Base-by-base conservation (phyloP, 176 grass and related monocot genomes). In the Sorghum bicolor region DNA sequence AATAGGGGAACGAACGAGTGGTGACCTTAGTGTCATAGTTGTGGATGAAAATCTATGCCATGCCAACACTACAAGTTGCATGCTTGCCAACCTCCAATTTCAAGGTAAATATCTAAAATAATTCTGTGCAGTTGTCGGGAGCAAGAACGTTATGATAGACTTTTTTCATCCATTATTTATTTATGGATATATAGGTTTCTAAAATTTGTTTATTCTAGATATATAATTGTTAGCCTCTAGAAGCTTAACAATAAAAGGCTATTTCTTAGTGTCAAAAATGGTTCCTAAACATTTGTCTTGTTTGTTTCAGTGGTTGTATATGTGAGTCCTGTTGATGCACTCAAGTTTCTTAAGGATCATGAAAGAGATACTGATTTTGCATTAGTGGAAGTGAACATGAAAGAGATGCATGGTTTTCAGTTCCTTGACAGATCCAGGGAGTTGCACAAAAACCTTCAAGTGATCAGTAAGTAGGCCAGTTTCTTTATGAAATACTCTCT, bases 391-490 rank as follows among this genome's bases (percentile, higher is more conserved):
- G 50, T 89, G 25, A 8, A 89, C 15, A 81, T 85, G 87, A 38
- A 45, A 82, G 77, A 85, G 64, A 57, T 85, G 10, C 22, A 69
- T 76, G 87, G 70, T 22, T 89, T 85, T 61, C 16, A 62, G 63
- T 84, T 89, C 70, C 28, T 89, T 6, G 41, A 67, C 0, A 74
- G n/a, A n/a, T 41, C 70, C 13, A 72, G 14, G n/a, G 12, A 47
- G 41, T 72, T 16, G 19, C 68, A 79, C 15, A 66, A 66, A 82
- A 60, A 38, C 30, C 67, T 90, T 67, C 79, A 82, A 68, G 79
- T 90, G 43, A 86, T 90, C n/a, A 90, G 88, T 86, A 90, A 80
- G 76, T 36, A 26, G 31, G 3, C 1, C 7, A 47, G 8, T 50
- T 78, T 72, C 7, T 50, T n/a, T 52, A 36, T 1, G 0, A 6